These are phyloP conservation scores for Knoxia roxburghii DNA, from an alignment of 257 asterid species.

Conservation along the genomic window DNA sequence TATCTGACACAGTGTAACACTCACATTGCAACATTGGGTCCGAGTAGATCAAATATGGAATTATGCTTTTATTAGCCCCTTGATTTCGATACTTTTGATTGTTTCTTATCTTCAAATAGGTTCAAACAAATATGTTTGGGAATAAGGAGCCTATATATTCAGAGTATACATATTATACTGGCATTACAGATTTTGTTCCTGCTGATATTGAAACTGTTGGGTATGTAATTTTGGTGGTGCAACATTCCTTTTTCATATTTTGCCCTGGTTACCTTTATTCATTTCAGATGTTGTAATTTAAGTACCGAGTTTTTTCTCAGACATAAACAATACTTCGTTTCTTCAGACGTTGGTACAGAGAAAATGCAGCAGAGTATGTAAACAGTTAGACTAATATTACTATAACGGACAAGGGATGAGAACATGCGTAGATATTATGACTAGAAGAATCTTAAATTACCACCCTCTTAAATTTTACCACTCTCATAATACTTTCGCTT, in stretches of 20 bases:
- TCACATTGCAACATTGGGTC: not conserved
- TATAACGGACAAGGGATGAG: too few relatives aligned
- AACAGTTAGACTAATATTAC: too few relatives aligned
- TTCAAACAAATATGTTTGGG: slow-evolving; percentile 72
- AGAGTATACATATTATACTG: slow-evolving; percentile 96
- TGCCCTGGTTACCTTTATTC: not conserved
- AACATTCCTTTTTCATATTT: not conserved
- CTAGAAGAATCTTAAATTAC: too few relatives aligned
- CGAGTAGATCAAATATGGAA: not conserved
- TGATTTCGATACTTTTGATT: not conserved
- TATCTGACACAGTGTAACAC: too few relatives aligned
- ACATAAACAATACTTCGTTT: slow-evolving; percentile 94
- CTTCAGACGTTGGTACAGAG: slow-evolving; percentile 97
- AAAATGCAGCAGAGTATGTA: too few relatives aligned
- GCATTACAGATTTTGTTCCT: slow-evolving; percentile 89
- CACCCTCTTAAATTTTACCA: too few relatives aligned
- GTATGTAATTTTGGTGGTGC: slow-evolving; percentile 32
- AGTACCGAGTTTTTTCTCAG: slow-evolving; percentile 96
- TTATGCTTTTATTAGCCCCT: not conserved
- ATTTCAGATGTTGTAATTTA: slow-evolving; percentile 20
- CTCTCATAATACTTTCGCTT: too few relatives aligned
- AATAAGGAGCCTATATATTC: slow-evolving; percentile 59
- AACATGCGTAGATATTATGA: too few relatives aligned
- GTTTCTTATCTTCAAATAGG: slow-evolving; percentile 32
- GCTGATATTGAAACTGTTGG: slow-evolving; percentile 95